Percentiles rank a stretch among this genome's conserved stretches.
phyloP scores from a whole-genome alignment of 192 early-diverging fungal genomes.

The Backusella mclennaniae region DNA sequence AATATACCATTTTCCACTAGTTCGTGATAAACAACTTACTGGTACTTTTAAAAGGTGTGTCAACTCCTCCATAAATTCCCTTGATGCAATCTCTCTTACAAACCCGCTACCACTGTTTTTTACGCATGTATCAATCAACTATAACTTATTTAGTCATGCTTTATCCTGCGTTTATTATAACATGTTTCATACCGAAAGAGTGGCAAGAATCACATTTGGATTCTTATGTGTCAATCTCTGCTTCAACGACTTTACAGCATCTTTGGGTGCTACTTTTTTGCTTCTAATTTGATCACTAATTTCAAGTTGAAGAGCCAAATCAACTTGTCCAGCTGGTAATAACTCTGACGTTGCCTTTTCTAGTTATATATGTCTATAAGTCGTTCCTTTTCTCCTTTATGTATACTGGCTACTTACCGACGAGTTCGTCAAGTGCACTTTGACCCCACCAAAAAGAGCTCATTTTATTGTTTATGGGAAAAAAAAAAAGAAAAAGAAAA shows the following conservation, averaged over 20 bases:
- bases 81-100: constrained; percentile 78
- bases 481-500: not conserved
- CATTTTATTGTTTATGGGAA: constrained; percentile 1
- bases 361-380: constrained; percentile 10
- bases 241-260: constrained; percentile 75
- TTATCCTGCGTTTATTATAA: not conserved
- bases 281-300: constrained; percentile 92
- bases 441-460: constrained; percentile 11
- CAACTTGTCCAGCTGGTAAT: constrained; percentile 79
- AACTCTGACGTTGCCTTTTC: constrained; percentile 89
- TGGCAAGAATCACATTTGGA: constrained; percentile 90
- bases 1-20: not conserved
- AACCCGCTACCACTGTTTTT: constrained; percentile 93
- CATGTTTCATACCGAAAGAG: constrained; percentile 60
- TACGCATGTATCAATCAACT: constrained; percentile 88
- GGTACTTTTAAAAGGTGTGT: constrained; percentile 55
- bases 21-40: constrained; percentile 36
- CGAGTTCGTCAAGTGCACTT: constrained; percentile 2
- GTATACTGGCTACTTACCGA: not conserved
- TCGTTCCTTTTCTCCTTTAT: not conserved
- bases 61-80: constrained; percentile 89
- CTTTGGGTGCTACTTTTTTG: constrained; percentile 74
- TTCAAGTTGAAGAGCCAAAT: constrained; percentile 81
- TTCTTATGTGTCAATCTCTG: constrained; percentile 80
- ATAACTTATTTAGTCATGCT: not conserved